phyloP scores from a whole-genome alignment of 225 moss, liverwort and hornwort species.

The Takakia lepidozioides region DNA sequence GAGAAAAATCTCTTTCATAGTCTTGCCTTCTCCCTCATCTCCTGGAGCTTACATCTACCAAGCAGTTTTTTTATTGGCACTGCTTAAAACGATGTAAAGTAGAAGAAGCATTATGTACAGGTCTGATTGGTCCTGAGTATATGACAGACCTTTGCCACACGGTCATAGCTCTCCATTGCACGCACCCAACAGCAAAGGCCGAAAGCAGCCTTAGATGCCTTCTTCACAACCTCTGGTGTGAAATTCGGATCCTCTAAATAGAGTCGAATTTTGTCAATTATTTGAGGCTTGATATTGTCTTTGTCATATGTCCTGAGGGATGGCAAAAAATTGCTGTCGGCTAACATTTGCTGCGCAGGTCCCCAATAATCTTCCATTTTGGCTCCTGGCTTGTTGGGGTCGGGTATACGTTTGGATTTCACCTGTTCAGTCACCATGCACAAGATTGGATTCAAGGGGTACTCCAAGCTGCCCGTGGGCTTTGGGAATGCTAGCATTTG shows the following conservation, averaged over 20 bases:
- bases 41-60: too few relatives aligned
- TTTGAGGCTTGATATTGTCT: slow-evolving; percentile 50
- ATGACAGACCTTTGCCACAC: slow-evolving; percentile 71
- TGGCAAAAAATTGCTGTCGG: slow-evolving; percentile 48
- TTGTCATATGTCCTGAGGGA: slow-evolving; percentile 58
- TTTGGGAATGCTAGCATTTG: too few relatives aligned
- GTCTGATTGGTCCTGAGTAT: too few relatives aligned
- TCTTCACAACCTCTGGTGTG: slow-evolving; percentile 51
- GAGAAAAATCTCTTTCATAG: too few relatives aligned
- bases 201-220: slow-evolving; percentile 62
- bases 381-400: slow-evolving; percentile 46
- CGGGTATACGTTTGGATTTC: slow-evolving; percentile 50
- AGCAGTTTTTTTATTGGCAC: too few relatives aligned
- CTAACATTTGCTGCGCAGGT: slow-evolving; percentile 57
- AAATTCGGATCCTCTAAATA: slow-evolving; percentile 46
- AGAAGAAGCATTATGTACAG: too few relatives aligned
- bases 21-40: too few relatives aligned
- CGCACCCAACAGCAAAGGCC: slow-evolving; percentile 65
- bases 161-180: slow-evolving; percentile 65
- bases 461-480: not conserved
- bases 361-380: slow-evolving; percentile 70
- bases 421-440: slow-evolving; percentile 8
- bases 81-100: too few relatives aligned
- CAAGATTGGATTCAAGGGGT: not conserved
- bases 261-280: slow-evolving; percentile 46